A percentile compares a stretch with the other conserved stretches of the same genome.
Conservation (phyloP, 305 asterid species). For the Nicotiana rustica region DNA sequence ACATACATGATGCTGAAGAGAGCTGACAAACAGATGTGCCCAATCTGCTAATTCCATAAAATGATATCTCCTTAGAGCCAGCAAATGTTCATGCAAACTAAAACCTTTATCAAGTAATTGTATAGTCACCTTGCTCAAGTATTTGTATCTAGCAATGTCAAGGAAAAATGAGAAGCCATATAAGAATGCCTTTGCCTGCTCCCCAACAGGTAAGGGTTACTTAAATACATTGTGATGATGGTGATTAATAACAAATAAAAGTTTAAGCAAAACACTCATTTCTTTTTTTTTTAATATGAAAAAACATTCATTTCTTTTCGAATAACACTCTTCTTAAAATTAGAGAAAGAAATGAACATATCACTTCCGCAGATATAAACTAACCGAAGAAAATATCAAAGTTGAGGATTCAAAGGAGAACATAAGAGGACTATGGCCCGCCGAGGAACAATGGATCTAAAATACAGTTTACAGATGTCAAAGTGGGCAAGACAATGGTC, state of each 20-base stretch:
- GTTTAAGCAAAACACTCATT: background rate
- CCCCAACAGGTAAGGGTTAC: slow-evolving; percentile 9
- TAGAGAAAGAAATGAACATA: slow-evolving; percentile 15
- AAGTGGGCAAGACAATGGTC: background rate
- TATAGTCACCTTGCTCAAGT: slow-evolving; percentile 86
- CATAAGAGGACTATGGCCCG: background rate
- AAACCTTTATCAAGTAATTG: slow-evolving; percentile 91
- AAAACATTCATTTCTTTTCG: background rate
- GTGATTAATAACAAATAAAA: slow-evolving; percentile 17
- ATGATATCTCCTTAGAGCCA: slow-evolving; percentile 85
- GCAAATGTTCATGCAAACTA: slow-evolving; percentile 86
- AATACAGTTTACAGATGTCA: background rate
- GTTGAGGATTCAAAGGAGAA: background rate
- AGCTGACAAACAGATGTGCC: slow-evolving; percentile 92
- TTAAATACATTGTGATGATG: background rate
- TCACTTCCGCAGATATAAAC: background rate
- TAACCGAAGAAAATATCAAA: background rate
- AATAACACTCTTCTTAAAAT: background rate
- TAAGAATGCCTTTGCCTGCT: background rate
- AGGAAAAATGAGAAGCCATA: slow-evolving; percentile 47
- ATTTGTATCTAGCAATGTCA: slow-evolving; percentile 74
- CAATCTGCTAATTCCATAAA: slow-evolving; percentile 98
- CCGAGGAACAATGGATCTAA: background rate
- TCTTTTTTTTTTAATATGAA: no score
- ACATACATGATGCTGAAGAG: slow-evolving; percentile 83